A percentile compares a stretch with the other conserved stretches of the same genome.
Conservation (phyloP, 2,329 filamentous ascomycete species). For the Helminthosporium solani region DNA sequence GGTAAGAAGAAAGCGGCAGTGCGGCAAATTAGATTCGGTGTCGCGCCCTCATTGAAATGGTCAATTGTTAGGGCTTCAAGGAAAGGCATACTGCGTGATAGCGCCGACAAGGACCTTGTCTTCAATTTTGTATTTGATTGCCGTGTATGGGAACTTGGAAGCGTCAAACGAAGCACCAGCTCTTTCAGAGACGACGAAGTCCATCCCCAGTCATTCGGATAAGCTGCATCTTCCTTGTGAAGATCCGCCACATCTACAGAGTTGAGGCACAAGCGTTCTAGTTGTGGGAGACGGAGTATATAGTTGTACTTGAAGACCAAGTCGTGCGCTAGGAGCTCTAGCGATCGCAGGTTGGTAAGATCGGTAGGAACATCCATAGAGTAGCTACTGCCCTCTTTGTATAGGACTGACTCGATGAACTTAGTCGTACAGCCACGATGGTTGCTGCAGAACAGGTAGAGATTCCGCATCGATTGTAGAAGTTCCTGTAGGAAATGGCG, state of each 20-base stretch:
- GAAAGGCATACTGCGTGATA: slow-evolving; percentile 4
- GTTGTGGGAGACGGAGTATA: slow-evolving; percentile 9
- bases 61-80: slow-evolving; percentile 5
- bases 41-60: slow-evolving; percentile 1
- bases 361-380: slow-evolving; percentile 4
- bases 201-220: slow-evolving; percentile 9
- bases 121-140: background rate
- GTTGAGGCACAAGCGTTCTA: slow-evolving; percentile 4
- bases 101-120: slow-evolving; percentile 3
- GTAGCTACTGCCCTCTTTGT: slow-evolving; percentile 4
- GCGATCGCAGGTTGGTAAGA: slow-evolving; percentile 2
- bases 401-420: slow-evolving; percentile 4
- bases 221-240: slow-evolving; percentile 2
- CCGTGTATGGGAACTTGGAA: background rate
- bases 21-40: background rate
- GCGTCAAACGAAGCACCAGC: slow-evolving; percentile 2
- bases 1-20: slow-evolving; percentile 1
- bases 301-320: slow-evolving; percentile 9
- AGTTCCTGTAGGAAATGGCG: slow-evolving; percentile 3
- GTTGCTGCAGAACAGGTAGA: background rate
- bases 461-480: slow-evolving; percentile 1
- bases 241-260: slow-evolving; percentile 1
- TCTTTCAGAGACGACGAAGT: slow-evolving; percentile 7
- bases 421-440: background rate
- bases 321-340: slow-evolving; percentile 6